These are phyloP conservation scores for Aspergillus homomorphus DNA, from an alignment of 495 filamentous ascomycete genomes.

Conservation along the genomic window DNA sequence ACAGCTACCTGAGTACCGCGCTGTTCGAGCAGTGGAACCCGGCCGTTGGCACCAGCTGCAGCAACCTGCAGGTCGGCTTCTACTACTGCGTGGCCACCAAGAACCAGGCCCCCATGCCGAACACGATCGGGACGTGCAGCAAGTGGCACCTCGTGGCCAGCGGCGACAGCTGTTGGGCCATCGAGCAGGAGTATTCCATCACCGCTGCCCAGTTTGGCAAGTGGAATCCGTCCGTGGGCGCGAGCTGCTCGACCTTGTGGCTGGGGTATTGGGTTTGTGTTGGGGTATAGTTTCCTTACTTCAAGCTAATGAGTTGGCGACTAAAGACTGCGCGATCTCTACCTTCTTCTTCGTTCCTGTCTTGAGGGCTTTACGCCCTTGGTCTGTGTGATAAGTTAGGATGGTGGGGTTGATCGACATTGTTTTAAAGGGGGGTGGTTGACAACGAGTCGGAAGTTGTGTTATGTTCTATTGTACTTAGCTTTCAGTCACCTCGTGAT, in stretches of 20 bases:
- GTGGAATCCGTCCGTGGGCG: constrained; percentile 15
- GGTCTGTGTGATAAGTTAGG: too few species aligned
- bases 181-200: constrained; percentile 12
- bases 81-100: constrained; percentile 12
- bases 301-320: constrained; percentile 31
- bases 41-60: constrained; percentile 3
- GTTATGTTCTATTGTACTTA: too few species aligned
- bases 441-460: too few species aligned
- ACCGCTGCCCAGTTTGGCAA: constrained; percentile 6
- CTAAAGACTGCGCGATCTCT: not conserved
- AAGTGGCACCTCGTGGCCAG: constrained; percentile 5
- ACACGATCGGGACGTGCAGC: constrained; percentile 6
- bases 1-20: not conserved
- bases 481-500: too few species aligned
- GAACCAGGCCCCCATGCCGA: not conserved
- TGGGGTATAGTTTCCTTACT: constrained; percentile 2
- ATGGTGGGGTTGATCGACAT: too few species aligned
- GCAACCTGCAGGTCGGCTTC: not conserved
- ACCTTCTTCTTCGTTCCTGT: not conserved
- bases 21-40: constrained; percentile 8
- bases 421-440: too few species aligned
- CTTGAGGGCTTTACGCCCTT: too few species aligned
- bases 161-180: constrained; percentile 10
- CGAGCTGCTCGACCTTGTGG: constrained; percentile 8
- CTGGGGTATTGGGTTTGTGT: constrained; percentile 13